phyloP scores from a whole-genome alignment of 1,284 basidiomycete species.

The Austroboletus novae-zelandiae region DNA sequence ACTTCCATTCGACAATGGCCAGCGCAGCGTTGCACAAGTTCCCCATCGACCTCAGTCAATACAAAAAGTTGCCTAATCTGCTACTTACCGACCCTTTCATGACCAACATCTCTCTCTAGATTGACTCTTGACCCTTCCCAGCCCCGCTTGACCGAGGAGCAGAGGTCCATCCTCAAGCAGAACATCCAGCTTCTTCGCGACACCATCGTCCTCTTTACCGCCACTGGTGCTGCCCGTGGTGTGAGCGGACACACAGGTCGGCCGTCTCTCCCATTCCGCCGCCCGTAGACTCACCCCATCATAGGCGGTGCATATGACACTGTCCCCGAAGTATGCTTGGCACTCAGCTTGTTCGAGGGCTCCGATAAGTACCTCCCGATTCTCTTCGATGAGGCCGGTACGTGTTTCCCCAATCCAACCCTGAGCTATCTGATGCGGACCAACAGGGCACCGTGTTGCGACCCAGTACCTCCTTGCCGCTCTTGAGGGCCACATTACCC shows the following conservation, averaged over 20 bases:
- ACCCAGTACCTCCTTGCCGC: conserved; percentile 82
- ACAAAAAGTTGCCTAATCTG: conserved; percentile 56
- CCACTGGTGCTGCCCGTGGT: conserved; percentile 76
- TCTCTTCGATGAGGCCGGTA: conserved; percentile 77
- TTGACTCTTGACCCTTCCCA: conserved; percentile 68
- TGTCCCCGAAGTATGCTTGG: conserved; percentile 75
- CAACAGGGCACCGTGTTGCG: conserved; percentile 78
- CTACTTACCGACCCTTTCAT: conserved; percentile 1
- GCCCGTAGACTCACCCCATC: conserved; percentile 12
- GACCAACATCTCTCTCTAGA: conserved; percentile 36
- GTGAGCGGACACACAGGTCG: conserved; percentile 80
- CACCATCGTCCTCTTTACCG: conserved; percentile 80
- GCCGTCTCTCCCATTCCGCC: conserved; percentile 6
- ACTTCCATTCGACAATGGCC: conserved; percentile 34
- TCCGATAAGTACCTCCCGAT: conserved; percentile 63
- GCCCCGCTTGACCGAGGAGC: conserved; percentile 55
- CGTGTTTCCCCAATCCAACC: conserved; percentile 18
- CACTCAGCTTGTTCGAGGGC: conserved; percentile 67
- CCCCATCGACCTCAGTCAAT: conserved; percentile 73
- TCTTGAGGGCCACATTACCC: conserved; percentile 67
- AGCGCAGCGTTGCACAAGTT: conserved; percentile 44
- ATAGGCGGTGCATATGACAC: conserved; percentile 82
- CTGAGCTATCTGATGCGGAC: conserved; percentile 3
- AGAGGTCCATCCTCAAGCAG: conserved; percentile 55
- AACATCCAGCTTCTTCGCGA: conserved; percentile 81